Conservation (phyloP, 1,284 basidiomycete genomes). For the Xerocomus amazonicus region DNA sequence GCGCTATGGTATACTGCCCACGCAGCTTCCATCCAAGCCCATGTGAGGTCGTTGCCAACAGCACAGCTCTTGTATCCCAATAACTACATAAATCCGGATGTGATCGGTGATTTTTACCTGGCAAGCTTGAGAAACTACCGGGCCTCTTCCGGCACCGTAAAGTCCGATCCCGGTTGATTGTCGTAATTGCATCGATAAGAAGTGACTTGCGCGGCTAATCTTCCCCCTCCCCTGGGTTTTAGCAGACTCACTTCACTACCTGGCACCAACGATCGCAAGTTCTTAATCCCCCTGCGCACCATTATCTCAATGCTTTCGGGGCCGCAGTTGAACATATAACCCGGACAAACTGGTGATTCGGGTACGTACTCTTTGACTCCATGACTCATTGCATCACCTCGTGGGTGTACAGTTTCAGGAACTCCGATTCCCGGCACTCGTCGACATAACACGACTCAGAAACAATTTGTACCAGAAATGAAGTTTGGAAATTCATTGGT, state of each 20-base stretch:
- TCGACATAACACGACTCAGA: not conserved
- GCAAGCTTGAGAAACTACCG: not conserved
- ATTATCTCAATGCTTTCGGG: not conserved
- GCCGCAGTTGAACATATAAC: not conserved
- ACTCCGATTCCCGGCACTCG: not conserved
- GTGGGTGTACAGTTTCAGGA: not conserved
- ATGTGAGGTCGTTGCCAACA: slow-evolving; percentile 11
- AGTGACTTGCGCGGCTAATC: not conserved
- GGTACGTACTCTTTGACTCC: not conserved
- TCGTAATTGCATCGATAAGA: not conserved
- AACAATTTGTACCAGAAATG: not conserved
- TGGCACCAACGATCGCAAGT: no score
- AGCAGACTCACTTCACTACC: no score
- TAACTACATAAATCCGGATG: not conserved
- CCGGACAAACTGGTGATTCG: not conserved
- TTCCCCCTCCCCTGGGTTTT: not conserved
- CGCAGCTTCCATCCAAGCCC: slow-evolving; percentile 87
- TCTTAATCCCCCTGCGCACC: not conserved
- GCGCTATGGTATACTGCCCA: slow-evolving; percentile 80
- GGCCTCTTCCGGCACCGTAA: not conserved
- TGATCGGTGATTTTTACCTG: not conserved
- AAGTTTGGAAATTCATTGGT: not conserved
- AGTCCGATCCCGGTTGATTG: not conserved
- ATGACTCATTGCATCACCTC: not conserved
- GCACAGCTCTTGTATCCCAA: not conserved